Evolutionary conservation across 2,329 filamentous ascomycete genomes (phyloP).

Genomic region (Cyphellophora attinorum): DNA sequence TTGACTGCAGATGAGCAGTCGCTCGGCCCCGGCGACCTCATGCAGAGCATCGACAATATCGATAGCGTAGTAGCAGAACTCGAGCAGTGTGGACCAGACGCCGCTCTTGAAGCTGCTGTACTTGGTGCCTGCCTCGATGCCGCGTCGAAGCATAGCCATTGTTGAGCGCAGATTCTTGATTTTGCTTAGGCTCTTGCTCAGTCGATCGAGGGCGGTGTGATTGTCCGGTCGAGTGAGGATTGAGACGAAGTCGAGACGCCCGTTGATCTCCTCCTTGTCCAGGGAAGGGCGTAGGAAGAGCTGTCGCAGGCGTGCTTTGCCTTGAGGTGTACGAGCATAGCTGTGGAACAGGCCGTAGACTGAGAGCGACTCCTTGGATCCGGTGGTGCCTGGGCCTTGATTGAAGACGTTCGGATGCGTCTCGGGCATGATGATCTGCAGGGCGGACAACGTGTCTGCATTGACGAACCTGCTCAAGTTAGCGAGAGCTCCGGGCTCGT

Average conservation of each 20-base stretch:
- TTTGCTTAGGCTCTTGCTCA: slow-evolving; percentile 55
- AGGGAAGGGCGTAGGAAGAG: slow-evolving; percentile 71
- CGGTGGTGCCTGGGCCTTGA: slow-evolving; percentile 56
- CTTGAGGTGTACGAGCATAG: slow-evolving; percentile 68
- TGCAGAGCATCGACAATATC: slow-evolving; percentile 57
- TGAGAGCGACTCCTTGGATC: slow-evolving; percentile 71
- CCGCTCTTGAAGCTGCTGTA: slow-evolving; percentile 51
- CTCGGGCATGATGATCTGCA: slow-evolving; percentile 79
- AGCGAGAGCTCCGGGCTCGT: slow-evolving; percentile 14
- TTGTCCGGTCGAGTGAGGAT: slow-evolving; percentile 63
- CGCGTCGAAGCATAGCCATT: slow-evolving; percentile 65
- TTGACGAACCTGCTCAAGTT: slow-evolving; percentile 63
- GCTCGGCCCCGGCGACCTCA: slow-evolving; percentile 45
- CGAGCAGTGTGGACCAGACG: slow-evolving; percentile 63
- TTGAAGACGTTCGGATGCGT: slow-evolving; percentile 73
- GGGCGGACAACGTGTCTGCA: slow-evolving; percentile 64
- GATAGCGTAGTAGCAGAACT: slow-evolving; percentile 63
- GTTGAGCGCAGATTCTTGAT: slow-evolving; percentile 67
- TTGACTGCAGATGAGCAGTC: slow-evolving; percentile 24
- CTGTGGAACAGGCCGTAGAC: slow-evolving; percentile 74
- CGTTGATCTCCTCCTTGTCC: slow-evolving; percentile 56
- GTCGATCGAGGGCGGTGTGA: slow-evolving; percentile 39
- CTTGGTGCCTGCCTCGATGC: slow-evolving; percentile 50
- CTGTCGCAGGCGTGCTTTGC: slow-evolving; percentile 62
- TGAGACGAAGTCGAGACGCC: slow-evolving; percentile 61